A percentile compares a stretch with the other conserved stretches of the same genome.
These are phyloP conservation scores for Clonostachys chloroleuca DNA, from an alignment of 2,329 filamentous ascomycete genomes.

Conservation along the genomic window DNA sequence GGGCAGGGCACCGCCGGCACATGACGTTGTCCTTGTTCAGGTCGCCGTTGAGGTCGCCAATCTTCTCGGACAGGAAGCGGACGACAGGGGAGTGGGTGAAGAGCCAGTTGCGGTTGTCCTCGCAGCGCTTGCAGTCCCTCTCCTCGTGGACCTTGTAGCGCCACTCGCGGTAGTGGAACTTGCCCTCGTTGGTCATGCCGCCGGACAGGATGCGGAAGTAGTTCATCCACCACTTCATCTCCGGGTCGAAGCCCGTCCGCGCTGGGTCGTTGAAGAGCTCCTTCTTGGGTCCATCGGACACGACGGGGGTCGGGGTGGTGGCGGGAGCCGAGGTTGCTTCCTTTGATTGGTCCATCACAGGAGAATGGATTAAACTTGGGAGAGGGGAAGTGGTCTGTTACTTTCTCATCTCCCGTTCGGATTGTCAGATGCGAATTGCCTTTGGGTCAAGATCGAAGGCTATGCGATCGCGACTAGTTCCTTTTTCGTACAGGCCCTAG, in stretches of 20 bases:
- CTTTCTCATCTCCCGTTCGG: too few species aligned
- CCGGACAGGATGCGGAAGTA: conserved; percentile 81
- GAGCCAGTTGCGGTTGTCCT: conserved; percentile 77
- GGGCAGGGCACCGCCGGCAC: conserved; percentile 71
- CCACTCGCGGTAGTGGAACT: conserved; percentile 72
- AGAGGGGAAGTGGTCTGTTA: neutral
- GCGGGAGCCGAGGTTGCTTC: neutral
- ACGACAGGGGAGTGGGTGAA: conserved; percentile 82
- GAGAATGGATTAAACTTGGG: neutral
- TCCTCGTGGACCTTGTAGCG: conserved; percentile 73
- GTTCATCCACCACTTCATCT: conserved; percentile 68
- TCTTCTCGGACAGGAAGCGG: conserved; percentile 80
- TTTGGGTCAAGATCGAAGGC: too few species aligned
- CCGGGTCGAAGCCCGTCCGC: conserved; percentile 59
- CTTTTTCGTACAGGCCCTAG: too few species aligned
- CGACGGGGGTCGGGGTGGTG: neutral
- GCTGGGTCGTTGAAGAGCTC: conserved; percentile 53
- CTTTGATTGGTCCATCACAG: neutral
- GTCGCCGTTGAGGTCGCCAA: conserved; percentile 71
- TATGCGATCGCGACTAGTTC: too few species aligned
- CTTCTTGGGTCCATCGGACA: conserved; percentile 10
- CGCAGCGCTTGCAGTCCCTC: conserved; percentile 75
- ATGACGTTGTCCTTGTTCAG: conserved; percentile 72
- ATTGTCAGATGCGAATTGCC: too few species aligned
- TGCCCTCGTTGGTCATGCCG: conserved; percentile 62